Base-by-base conservation (phyloP, 2,329 filamentous ascomycete species). In the Colletotrichum kahawae region DNA sequence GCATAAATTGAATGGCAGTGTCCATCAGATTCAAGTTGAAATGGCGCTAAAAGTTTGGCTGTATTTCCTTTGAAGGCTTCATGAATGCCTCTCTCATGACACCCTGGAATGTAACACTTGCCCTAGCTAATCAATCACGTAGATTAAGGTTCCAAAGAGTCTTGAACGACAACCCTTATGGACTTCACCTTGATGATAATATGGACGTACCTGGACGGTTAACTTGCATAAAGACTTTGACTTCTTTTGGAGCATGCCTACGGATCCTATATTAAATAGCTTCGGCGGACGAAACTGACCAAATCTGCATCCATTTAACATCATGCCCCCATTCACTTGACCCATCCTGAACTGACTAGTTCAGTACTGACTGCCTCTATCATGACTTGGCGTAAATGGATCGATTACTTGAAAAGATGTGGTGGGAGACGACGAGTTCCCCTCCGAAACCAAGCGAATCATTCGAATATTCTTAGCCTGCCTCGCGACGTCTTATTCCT, bases 261-360 rank as follows among this genome's bases (percentile, higher is more conserved):
- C 0, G 10, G 18, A n/a, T 7, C 38, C 38, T 48, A n/a, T n/a
- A 48, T 12, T 12, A 12, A 48, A 18, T n/a, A 2, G 9, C 5
- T 6, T 0, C 12, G 38, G 18, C 1, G 38, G 38, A 48, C 1
- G n/a, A 51, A 24, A 51, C n/a, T 13, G n/a, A 4, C n/a, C 43
- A 51, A 51, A 7, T 12, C 4, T 51, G 5, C 10, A 12, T 10
- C 10, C 12, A 51, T 24, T 13, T 21, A 21, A 5, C n/a, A 51
- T 10, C n/a, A 13, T 13, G 21, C 0, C 43, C 10, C 1, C n/a
- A 4, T 21, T 4, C 13, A 4, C 12, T 12, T 51, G 10, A 0
- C 6, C n/a, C 43, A 7, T 21, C 4, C 33, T 51, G 43, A 51
- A 51, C 10, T 14, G n/a, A 10, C 0, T 6, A 4, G 12, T 13